These are phyloP conservation scores for Neonectria magnoliae DNA, from an alignment of 2,329 filamentous ascomycete genomes.

Conservation along the genomic window DNA sequence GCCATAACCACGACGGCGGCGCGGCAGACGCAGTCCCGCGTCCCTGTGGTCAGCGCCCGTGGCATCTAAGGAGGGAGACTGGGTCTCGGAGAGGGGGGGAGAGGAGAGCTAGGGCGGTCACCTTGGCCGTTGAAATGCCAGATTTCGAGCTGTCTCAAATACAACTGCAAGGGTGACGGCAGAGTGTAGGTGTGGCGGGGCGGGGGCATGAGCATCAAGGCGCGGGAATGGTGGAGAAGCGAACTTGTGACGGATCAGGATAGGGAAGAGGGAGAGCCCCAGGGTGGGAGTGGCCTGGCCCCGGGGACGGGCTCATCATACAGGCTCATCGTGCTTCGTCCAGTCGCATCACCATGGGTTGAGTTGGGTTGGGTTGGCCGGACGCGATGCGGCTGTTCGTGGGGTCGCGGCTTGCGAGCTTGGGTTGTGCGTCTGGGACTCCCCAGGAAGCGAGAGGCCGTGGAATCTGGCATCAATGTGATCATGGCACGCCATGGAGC, in stretches of 20 bases:
- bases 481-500: slow-evolving; percentile 25
- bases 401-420: neutral
- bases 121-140: slow-evolving; percentile 44
- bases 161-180: slow-evolving; percentile 42
- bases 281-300: slow-evolving; percentile 20
- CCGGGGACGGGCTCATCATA: slow-evolving; percentile 31
- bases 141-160: slow-evolving; percentile 43
- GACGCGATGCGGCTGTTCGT: slow-evolving; percentile 15
- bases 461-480: slow-evolving; percentile 27
- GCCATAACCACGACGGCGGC: slow-evolving; percentile 20
- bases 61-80: slow-evolving; percentile 31
- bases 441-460: slow-evolving; percentile 2
- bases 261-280: slow-evolving; percentile 17
- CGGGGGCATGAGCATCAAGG: slow-evolving; percentile 36
- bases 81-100: slow-evolving; percentile 14
- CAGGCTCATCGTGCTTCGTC: neutral
- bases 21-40: slow-evolving; percentile 21
- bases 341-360: neutral
- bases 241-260: slow-evolving; percentile 30
- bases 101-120: slow-evolving; percentile 16
- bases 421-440: neutral
- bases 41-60: slow-evolving; percentile 24
- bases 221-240: slow-evolving; percentile 40
- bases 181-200: slow-evolving; percentile 36
- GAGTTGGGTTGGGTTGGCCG: slow-evolving; percentile 26